Conservation (phyloP, 2,329 filamentous ascomycete genomes). For the Keithomyces neogunnii region DNA sequence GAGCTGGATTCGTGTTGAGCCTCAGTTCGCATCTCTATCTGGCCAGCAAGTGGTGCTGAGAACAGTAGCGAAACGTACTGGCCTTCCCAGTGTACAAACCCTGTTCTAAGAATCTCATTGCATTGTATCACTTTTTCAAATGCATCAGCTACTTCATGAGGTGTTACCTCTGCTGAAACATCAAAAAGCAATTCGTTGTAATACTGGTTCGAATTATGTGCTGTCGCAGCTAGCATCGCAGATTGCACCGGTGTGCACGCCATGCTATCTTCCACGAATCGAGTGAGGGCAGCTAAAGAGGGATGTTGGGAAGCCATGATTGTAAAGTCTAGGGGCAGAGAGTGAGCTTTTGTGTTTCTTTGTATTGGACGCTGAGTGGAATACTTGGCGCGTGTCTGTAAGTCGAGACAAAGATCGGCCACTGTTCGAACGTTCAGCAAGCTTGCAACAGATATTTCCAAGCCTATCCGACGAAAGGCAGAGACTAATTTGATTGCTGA, state of each 20-base stretch:
- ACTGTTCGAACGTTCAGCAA: conserved; percentile 50
- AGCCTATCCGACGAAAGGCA: conserved; percentile 47
- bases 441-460: conserved; percentile 47
- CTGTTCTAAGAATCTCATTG: conserved; percentile 66
- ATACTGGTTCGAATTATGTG: conserved; percentile 51
- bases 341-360: not conserved
- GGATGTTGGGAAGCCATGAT: conserved; percentile 2
- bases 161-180: conserved; percentile 29
- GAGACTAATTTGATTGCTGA: conserved; percentile 47
- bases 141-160: conserved; percentile 35
- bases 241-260: conserved; percentile 67
- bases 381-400: not conserved
- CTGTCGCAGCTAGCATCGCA: conserved; percentile 74
- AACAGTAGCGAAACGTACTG: conserved; percentile 46
- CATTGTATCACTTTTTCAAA: conserved; percentile 38
- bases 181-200: conserved; percentile 69
- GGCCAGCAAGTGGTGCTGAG: conserved; percentile 36
- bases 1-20: conserved; percentile 31
- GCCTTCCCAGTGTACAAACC: conserved; percentile 51
- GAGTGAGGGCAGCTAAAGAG: no score
- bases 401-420: conserved; percentile 15
- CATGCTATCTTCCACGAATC: conserved; percentile 13
- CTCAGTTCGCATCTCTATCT: conserved; percentile 22
- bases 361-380: not conserved
- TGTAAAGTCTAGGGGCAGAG: not conserved